A percentile compares a stretch with the other conserved stretches of the same genome.
phyloP scores from a whole-genome alignment of 805 yeast species.

The Alloascoidea africana region DNA sequence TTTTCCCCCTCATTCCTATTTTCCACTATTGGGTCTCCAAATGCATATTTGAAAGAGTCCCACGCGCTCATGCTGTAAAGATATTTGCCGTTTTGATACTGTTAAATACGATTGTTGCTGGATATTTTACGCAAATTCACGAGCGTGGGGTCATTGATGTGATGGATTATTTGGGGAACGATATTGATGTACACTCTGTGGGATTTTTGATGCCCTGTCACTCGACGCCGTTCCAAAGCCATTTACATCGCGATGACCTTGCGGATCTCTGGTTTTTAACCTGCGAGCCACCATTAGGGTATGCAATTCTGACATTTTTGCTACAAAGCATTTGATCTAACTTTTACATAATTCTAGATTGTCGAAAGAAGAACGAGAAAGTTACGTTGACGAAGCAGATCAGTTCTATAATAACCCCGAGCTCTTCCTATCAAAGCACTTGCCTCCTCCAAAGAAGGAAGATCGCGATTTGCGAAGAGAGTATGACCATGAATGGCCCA shows the following conservation, averaged over 20 bases:
- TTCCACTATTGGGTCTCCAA: conserved; percentile 36
- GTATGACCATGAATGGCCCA: conserved; percentile 45
- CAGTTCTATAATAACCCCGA: conserved; percentile 54
- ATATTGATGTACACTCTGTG: conserved; percentile 28
- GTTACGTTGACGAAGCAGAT: conserved; percentile 81
- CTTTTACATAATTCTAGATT: conserved; percentile 12
- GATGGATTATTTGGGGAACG: conserved; percentile 27
- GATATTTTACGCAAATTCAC: conserved; percentile 48
- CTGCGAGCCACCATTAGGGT: conserved; percentile 77
- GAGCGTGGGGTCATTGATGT: conserved; percentile 80
- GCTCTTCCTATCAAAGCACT: conserved; percentile 35
- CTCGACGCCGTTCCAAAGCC: conserved; percentile 90
- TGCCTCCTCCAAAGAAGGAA: conserved; percentile 24
- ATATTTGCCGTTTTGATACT: conserved; percentile 11
- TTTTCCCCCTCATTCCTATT: conserved; percentile 74
- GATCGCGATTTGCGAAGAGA: conserved; percentile 12
- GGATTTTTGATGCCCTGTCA: conserved; percentile 94
- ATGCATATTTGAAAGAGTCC: conserved; percentile 4
- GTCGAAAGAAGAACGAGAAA: conserved; percentile 17
- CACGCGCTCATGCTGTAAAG: conserved; percentile 4
- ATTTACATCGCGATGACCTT: conserved; percentile 44
- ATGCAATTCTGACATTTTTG: not conserved
- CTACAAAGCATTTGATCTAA: not conserved
- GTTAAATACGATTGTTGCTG: conserved; percentile 27
- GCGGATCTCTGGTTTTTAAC: conserved; percentile 59